phyloP scores from a whole-genome alignment of 345 rosid species.

The Lenwebbia sp. region DNA sequence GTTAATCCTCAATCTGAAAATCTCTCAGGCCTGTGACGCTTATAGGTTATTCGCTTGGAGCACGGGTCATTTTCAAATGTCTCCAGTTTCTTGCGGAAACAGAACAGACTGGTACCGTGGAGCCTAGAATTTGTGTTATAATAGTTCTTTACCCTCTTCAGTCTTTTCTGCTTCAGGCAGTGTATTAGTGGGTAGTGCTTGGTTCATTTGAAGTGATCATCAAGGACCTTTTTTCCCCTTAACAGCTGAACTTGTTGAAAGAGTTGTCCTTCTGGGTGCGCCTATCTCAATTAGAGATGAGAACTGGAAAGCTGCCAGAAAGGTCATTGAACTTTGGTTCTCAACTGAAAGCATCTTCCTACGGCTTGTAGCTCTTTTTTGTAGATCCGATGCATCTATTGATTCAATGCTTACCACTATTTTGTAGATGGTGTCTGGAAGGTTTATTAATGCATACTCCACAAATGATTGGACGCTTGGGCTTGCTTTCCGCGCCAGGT shows the following conservation, averaged over 20 bases:
- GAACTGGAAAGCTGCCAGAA: constrained; percentile 82
- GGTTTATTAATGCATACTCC: constrained; percentile 88
- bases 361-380: neutral
- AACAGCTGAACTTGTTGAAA: constrained; percentile 85
- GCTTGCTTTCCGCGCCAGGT: constrained; percentile 97
- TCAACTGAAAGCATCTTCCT: neutral
- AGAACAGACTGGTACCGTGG: constrained; percentile 52
- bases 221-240: neutral
- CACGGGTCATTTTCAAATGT: constrained; percentile 85
- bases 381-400: neutral
- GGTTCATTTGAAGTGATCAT: neutral
- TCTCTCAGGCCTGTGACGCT: constrained; percentile 81
- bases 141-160: neutral
- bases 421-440: constrained; percentile 90
- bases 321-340: constrained; percentile 30
- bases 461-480: constrained; percentile 92
- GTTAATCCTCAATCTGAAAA: neutral
- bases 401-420: neutral
- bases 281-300: constrained; percentile 69
- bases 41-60: constrained; percentile 89
- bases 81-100: constrained; percentile 73
- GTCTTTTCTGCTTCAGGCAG: neutral
- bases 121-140: neutral
- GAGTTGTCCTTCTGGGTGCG: constrained; percentile 92
- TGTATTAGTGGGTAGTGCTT: neutral